Base-by-base conservation (phyloP, 2,329 filamentous ascomycete species). In the Seiridium cupressi region DNA sequence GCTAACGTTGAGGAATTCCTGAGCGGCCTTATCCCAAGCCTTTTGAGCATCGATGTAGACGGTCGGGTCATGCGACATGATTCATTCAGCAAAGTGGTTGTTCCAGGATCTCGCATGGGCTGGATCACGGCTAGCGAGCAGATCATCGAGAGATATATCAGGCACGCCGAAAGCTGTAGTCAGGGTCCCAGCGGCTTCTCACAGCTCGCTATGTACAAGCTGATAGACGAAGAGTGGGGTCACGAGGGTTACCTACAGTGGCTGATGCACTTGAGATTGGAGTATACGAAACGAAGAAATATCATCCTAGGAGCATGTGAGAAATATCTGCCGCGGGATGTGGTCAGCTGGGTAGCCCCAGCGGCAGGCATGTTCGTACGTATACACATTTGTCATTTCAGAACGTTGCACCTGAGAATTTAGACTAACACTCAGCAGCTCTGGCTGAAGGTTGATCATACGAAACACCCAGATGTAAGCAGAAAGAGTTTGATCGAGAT, bases 201-300 rank as follows among this genome's bases (percentile, higher is more conserved):
- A 0, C 94, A 98, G 77, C 80, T 95, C 31, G 81, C 94, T 7
- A 78, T 98, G 58, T 93, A 91, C 79, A 96, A 96, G 77, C 81
- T 99, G 31, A 81, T 99, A 2, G 95, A 99, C 65, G 92, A 97
- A 75, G 87, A 89, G 55, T 99, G 95, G 95, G 95, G 94, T 32
- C 95, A 99, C 70, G 83, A 86, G 47, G 93, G 93, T 1, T 99
- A 96, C 71, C 76, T 99, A 32, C 83, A 89, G 69, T 99, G 95
- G 95, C 78, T 99, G 64, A 90, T 95, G 72, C 84, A 92, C 72
- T 78, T 98, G 68, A 85, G 93, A 51, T 74, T 86, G 68, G 86
- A 93, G 74, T 99, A 99, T 72, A 95, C 93, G 1, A 79, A 81
- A 65, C 86, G 94, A 62, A 81, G 95, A 59, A 84, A 98, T 70